These are phyloP conservation scores for Orbilia quercus DNA, from an alignment of 2,329 filamentous ascomycete species.

Conservation along the genomic window DNA sequence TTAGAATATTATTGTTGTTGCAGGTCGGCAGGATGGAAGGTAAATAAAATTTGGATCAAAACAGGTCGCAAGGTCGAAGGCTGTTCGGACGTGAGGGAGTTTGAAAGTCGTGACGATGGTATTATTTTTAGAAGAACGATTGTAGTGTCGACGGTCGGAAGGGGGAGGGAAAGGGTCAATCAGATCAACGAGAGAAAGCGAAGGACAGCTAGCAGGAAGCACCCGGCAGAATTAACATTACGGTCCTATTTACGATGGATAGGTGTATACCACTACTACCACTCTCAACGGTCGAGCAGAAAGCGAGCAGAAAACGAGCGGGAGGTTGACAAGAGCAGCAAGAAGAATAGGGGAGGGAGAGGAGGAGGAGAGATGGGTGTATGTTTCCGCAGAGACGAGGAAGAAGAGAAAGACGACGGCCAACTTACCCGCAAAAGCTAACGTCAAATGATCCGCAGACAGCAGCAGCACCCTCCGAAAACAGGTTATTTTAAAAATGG, in stretches of 20 bases:
- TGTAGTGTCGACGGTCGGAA: conserved; percentile 53
- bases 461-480: conserved; percentile 21
- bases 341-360: neutral
- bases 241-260: neutral
- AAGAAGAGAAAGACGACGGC: conserved; percentile 15
- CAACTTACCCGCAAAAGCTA: conserved; percentile 28
- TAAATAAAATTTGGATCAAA: neutral
- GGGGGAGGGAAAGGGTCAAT: too few species aligned
- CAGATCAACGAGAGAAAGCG: conserved; percentile 39
- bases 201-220: conserved; percentile 27
- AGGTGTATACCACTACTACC: neutral
- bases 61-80: conserved; percentile 19
- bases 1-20: conserved; percentile 59
- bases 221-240: conserved; percentile 29
- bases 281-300: neutral
- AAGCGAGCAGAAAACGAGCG: conserved; percentile 8
- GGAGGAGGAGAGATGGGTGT: conserved; percentile 2
- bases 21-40: conserved; percentile 22
- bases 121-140: too few species aligned
- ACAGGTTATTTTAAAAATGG: conserved; percentile 37
- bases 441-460: conserved; percentile 40
- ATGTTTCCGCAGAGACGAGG: conserved; percentile 23
- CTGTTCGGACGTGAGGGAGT: conserved; percentile 8
- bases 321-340: conserved; percentile 9
- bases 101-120: conserved; percentile 15